Percentiles rank a stretch among this genome's conserved stretches.
phyloP scores from a whole-genome alignment of 2,329 filamentous ascomycete genomes.

The Calcarisporium arbuscula region DNA sequence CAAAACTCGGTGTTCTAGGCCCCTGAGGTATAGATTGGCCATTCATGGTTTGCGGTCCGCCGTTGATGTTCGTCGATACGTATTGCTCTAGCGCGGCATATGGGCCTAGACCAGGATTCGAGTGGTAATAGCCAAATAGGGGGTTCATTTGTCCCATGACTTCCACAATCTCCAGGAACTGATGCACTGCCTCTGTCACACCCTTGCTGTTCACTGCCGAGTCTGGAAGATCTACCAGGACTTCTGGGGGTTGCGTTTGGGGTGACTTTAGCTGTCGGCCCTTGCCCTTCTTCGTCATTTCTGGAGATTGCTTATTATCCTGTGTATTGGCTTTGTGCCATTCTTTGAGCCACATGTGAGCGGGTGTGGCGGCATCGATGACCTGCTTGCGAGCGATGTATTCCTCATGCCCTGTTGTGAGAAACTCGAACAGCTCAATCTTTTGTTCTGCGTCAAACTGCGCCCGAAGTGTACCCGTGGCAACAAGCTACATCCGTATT shows the following conservation, averaged over 20 bases:
- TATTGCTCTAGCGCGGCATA: conserved; percentile 57
- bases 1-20: conserved; percentile 48
- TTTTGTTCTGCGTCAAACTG: conserved; percentile 74
- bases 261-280: conserved; percentile 53
- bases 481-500: conserved; percentile 56
- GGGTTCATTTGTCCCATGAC: conserved; percentile 63
- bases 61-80: conserved; percentile 41
- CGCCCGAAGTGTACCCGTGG: conserved; percentile 68
- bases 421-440: conserved; percentile 80
- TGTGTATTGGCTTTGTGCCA: conserved; percentile 54
- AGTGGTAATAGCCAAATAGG: conserved; percentile 52
- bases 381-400: conserved; percentile 67
- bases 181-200: conserved; percentile 54
- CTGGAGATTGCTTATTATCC: conserved; percentile 54
- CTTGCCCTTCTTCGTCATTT: conserved; percentile 63
- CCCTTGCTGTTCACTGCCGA: conserved; percentile 53
- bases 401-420: conserved; percentile 71
- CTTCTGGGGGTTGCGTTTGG: conserved; percentile 50
- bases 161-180: conserved; percentile 62
- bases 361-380: conserved; percentile 54
- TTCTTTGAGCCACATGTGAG: conserved; percentile 60
- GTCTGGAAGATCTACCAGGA: conserved; percentile 49
- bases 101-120: conserved; percentile 47
- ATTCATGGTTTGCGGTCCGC: conserved; percentile 33
- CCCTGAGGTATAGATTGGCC: conserved; percentile 43